phyloP scores from a whole-genome alignment of 805 yeast genomes.

The Jamesozyma hellenica region DNA sequence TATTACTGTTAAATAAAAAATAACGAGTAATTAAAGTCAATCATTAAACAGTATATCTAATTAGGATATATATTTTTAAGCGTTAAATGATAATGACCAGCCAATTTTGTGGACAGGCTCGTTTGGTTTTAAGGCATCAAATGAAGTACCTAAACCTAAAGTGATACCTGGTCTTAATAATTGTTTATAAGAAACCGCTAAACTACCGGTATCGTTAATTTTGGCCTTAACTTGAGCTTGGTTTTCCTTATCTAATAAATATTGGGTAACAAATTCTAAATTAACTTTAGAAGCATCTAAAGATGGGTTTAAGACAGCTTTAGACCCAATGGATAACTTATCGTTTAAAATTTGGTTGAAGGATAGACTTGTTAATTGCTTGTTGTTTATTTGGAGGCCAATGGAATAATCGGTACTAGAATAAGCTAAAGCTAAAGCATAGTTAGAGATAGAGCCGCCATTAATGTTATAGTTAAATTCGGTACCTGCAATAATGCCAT shows the following conservation, averaged over 20 bases:
- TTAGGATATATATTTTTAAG: conserved; percentile 38
- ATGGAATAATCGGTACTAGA: conserved; percentile 78
- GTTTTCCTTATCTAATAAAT: conserved; percentile 32
- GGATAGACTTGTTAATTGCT: conserved; percentile 83
- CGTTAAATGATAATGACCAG: conserved; percentile 84
- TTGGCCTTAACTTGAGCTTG: conserved; percentile 89
- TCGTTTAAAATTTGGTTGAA: conserved; percentile 94
- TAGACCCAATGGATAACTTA: conserved; percentile 90
- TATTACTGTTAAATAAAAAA: no score
- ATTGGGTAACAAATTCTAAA: conserved; percentile 92
- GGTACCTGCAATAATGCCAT: conserved; percentile 93
- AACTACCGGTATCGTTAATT: conserved; percentile 90
- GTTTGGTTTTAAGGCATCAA: conserved; percentile 88
- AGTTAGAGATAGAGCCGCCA: conserved; percentile 83
- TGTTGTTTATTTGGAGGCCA: conserved; percentile 60
- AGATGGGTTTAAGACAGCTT: conserved; percentile 87
- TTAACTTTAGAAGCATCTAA: conserved; percentile 58
- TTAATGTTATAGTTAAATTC: conserved; percentile 93
- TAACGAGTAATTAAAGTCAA: no score
- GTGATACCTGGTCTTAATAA: conserved; percentile 92
- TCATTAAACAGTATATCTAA: no score
- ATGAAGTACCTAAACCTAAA: conserved; percentile 92
- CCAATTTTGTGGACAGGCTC: conserved; percentile 98
- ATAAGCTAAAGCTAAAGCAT: conserved; percentile 91
- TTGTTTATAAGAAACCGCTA: conserved; percentile 90